These are phyloP conservation scores for Fusarium buxicola DNA, from an alignment of 2,329 filamentous ascomycete genomes.

Conservation along the genomic window DNA sequence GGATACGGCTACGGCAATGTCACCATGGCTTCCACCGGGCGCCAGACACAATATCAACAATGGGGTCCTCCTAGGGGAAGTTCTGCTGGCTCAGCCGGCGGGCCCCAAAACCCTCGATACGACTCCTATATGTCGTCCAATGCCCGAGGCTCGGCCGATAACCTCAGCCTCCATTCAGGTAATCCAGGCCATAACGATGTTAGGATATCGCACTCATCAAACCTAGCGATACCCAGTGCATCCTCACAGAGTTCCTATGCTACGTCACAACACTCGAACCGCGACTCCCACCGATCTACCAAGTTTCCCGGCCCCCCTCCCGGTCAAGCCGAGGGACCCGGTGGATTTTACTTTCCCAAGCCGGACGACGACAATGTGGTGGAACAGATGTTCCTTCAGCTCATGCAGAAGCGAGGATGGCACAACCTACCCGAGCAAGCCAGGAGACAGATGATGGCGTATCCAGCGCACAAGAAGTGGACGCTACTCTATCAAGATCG, in stretches of 20 bases:
- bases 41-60: slow-evolving; percentile 81
- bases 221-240: slow-evolving; percentile 64
- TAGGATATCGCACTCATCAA: slow-evolving; percentile 47
- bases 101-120: slow-evolving; percentile 68
- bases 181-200: slow-evolving; percentile 59
- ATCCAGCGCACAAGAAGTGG: slow-evolving; percentile 96
- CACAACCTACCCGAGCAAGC: slow-evolving; percentile 97
- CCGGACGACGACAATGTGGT: slow-evolving; percentile 85
- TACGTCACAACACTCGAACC: slow-evolving; percentile 56
- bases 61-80: slow-evolving; percentile 71
- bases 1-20: slow-evolving; percentile 64
- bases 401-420: slow-evolving; percentile 99
- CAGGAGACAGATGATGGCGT: slow-evolving; percentile 93
- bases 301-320: slow-evolving; percentile 59
- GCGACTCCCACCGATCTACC: slow-evolving; percentile 64
- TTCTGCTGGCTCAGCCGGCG: slow-evolving; percentile 63
- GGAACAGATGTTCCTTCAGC: slow-evolving; percentile 88
- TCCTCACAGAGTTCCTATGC: slow-evolving; percentile 68
- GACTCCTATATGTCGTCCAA: slow-evolving; percentile 71
- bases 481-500: slow-evolving; percentile 95
- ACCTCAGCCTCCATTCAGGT: slow-evolving; percentile 68
- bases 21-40: slow-evolving; percentile 77
- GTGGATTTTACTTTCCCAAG: slow-evolving; percentile 73
- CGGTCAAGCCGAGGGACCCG: slow-evolving; percentile 53
- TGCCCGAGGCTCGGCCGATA: slow-evolving; percentile 67